Percentiles rank a stretch among this genome's conserved stretches.
Evolutionary conservation across 805 yeast species (phyloP).

Genomic region (Kuraishia hungarica): DNA sequence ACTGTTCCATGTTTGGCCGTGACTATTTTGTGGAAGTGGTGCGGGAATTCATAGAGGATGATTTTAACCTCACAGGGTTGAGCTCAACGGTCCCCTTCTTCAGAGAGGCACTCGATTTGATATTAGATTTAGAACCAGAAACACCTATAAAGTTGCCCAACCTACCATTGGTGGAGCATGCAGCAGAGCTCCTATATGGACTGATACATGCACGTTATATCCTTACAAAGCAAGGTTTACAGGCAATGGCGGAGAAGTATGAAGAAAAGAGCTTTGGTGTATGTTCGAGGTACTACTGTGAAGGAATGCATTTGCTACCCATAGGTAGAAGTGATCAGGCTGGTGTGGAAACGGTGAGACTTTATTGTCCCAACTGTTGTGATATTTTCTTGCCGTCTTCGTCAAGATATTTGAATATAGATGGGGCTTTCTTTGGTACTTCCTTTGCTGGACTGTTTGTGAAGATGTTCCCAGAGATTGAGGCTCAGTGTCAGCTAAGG

Average conservation of each 20-base stretch:
- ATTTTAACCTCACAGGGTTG: slow-evolving; percentile 89
- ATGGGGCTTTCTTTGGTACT: slow-evolving; percentile 96
- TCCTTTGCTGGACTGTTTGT: slow-evolving; percentile 90
- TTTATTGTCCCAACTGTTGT: slow-evolving; percentile 91
- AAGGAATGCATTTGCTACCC: slow-evolving; percentile 84
- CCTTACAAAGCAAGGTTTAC: slow-evolving; percentile 80
- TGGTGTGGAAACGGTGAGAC: slow-evolving; percentile 84
- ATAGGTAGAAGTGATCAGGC: slow-evolving; percentile 87
- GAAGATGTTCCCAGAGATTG: slow-evolving; percentile 87
- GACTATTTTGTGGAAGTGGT: slow-evolving; percentile 90
- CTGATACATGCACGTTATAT: slow-evolving; percentile 90
- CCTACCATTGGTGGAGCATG: slow-evolving; percentile 72
- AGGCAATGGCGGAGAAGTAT: slow-evolving; percentile 89
- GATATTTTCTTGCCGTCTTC: slow-evolving; percentile 86
- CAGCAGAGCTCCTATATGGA: slow-evolving; percentile 90
- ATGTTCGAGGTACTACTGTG: slow-evolving; percentile 86
- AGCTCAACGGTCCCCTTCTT: slow-evolving; percentile 81
- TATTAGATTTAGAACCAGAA: slow-evolving; percentile 75
- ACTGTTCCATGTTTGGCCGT: slow-evolving; percentile 72
- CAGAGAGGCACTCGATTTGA: slow-evolving; percentile 84
- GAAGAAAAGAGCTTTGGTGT: slow-evolving; percentile 84
- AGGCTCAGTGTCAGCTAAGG: slow-evolving; percentile 59
- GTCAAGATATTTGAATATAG: slow-evolving; percentile 79
- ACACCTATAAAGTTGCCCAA: slow-evolving; percentile 51
- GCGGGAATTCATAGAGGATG: slow-evolving; percentile 92